A percentile compares a stretch with the other conserved stretches of the same genome.
phyloP scores from a whole-genome alignment of 148 eudicot species.

The Vaccinium corymbosum region DNA sequence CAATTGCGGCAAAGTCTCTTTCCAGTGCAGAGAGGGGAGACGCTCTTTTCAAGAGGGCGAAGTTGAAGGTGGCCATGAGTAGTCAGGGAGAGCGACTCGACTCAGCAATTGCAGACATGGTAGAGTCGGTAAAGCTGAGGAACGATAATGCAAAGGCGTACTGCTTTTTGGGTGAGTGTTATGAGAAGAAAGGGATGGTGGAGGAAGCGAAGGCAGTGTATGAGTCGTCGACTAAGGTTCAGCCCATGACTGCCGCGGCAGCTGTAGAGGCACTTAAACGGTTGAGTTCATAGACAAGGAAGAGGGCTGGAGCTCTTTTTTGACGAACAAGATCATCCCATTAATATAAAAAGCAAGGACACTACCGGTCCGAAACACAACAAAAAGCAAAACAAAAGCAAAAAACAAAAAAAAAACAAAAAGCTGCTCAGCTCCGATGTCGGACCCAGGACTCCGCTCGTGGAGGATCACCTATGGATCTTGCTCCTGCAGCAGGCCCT shows the following conservation, averaged over 20 bases:
- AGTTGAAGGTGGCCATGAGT: constrained; percentile 47
- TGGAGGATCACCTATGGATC: too few relatives aligned
- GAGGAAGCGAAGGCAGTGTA: constrained; percentile 55
- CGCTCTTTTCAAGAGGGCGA: constrained; percentile 63
- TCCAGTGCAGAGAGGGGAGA: constrained; percentile 53
- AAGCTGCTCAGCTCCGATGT: too few relatives aligned
- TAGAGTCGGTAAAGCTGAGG: constrained; percentile 57
- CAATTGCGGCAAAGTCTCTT: constrained; percentile 54
- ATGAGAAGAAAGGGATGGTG: constrained; percentile 44
- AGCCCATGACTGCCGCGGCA: constrained; percentile 22
- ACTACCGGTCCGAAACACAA: too few relatives aligned
- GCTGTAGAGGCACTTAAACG: constrained; percentile 49
- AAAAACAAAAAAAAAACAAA: too few relatives aligned
- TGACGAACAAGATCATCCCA: too few relatives aligned
- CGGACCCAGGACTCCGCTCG: too few relatives aligned
- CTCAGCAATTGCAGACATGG: constrained; percentile 43
- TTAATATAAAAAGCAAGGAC: too few relatives aligned
- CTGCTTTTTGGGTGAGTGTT: constrained; percentile 57
- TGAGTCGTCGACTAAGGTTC: constrained; percentile 40
- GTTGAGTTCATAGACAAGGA: constrained; percentile 22
- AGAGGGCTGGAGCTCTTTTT: not conserved
- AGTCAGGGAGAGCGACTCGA: constrained; percentile 33
- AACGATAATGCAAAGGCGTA: constrained; percentile 47
- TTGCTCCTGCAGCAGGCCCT: too few relatives aligned
- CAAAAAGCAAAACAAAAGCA: too few relatives aligned